Percentiles rank a stretch among this genome's conserved stretches.
Conservation (phyloP, 2,329 filamentous ascomycete genomes). For the Pochonia chlamydosporia region DNA sequence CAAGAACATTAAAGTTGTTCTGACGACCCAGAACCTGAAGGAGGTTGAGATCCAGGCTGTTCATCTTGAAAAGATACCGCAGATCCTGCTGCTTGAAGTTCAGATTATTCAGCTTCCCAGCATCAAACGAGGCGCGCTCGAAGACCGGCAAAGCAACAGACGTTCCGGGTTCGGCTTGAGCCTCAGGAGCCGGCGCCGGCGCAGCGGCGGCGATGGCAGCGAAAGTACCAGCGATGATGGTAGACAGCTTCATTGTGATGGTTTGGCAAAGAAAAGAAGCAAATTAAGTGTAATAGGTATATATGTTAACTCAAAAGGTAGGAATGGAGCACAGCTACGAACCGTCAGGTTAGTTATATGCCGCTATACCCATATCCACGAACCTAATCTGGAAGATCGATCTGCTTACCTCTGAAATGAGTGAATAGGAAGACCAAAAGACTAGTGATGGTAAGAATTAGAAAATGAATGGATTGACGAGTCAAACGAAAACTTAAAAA, state of each 20-base stretch:
- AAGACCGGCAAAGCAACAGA: not conserved
- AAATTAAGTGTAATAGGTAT: not conserved
- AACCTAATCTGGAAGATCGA: no score
- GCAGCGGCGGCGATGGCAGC: not conserved
- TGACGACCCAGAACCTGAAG: conserved; percentile 32
- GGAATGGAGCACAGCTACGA: not conserved
- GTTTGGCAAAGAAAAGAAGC: not conserved
- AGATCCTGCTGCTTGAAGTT: conserved; percentile 33
- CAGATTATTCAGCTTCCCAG: conserved; percentile 28
- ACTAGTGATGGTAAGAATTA: no score
- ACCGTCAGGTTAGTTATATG: not conserved
- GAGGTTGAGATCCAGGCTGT: conserved; percentile 37
- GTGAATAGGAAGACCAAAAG: no score
- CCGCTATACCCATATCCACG: no score
- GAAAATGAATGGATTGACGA: no score
- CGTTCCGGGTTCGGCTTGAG: not conserved
- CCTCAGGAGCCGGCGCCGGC: not conserved
- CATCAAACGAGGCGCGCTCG: not conserved
- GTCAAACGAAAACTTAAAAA: no score
- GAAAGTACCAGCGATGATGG: not conserved
- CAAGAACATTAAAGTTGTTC: conserved; percentile 40
- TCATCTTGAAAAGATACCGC: conserved; percentile 41
- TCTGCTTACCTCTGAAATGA: no score
- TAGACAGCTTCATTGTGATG: not conserved
- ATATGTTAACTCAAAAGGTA: not conserved